Evolutionary conservation across 768 basidiomycete species (phyloP).

Genomic region (Tulasnella sp.): DNA sequence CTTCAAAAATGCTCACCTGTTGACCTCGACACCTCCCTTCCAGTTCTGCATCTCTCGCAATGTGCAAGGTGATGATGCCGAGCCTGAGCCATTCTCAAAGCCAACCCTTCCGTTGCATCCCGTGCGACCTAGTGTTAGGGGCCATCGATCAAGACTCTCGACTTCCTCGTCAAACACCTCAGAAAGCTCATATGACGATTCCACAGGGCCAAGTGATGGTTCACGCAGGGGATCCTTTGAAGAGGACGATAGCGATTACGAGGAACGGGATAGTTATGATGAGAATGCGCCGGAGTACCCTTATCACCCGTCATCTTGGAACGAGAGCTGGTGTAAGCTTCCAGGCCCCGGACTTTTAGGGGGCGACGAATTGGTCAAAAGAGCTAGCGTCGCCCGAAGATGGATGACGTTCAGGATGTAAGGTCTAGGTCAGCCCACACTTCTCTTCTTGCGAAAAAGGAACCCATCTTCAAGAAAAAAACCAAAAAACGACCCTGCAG

Average conservation of each 20-base stretch:
- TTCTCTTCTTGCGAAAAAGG: no score
- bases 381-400: constrained; percentile 9
- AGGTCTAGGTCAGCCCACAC: no score
- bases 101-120: constrained; percentile 10
- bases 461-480: no score
- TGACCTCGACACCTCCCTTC: constrained; percentile 13
- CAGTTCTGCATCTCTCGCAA: constrained; percentile 11
- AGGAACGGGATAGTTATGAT: constrained; percentile 11
- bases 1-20: constrained; percentile 12
- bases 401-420: constrained; percentile 13
- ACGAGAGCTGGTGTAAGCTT: not conserved
- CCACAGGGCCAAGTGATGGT: not conserved
- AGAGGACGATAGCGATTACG: constrained; percentile 8
- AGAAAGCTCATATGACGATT: not conserved
- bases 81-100: constrained; percentile 3
- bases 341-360: constrained; percentile 7
- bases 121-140: not conserved
- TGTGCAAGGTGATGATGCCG: not conserved
- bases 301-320: constrained; percentile 11
- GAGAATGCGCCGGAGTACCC: constrained; percentile 11
- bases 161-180: not conserved
- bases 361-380: constrained; percentile 11
- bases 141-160: constrained; percentile 4
- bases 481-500: no score
- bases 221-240: not conserved